Conservation (phyloP, 1,284 basidiomycete genomes). For the Trichosporon coremiiforme region DNA sequence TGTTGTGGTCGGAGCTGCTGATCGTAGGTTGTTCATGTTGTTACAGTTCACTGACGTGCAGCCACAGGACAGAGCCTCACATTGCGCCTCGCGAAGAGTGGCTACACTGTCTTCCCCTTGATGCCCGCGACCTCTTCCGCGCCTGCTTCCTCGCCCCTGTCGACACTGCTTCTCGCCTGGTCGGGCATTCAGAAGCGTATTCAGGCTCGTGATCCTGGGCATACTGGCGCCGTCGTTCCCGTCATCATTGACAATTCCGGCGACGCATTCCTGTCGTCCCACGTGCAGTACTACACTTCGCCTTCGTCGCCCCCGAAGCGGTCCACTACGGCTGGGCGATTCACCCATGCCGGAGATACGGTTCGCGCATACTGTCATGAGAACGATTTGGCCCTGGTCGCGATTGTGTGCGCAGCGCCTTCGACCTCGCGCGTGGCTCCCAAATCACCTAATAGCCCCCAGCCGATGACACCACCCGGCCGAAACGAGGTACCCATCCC, state of each 20-base stretch:
- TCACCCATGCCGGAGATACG: slow-evolving; percentile 48
- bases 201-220: slow-evolving; percentile 36
- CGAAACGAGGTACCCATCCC: slow-evolving; percentile 19
- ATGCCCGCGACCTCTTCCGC: slow-evolving; percentile 34
- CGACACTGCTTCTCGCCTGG: slow-evolving; percentile 47
- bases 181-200: slow-evolving; percentile 47
- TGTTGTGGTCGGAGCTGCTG: slow-evolving; percentile 46
- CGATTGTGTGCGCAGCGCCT: slow-evolving; percentile 40
- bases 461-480: slow-evolving; percentile 8
- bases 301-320: slow-evolving; percentile 30
- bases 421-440: slow-evolving; percentile 7
- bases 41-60: slow-evolving; percentile 28
- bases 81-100: slow-evolving; percentile 47
- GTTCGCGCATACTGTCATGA: slow-evolving; percentile 50
- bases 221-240: slow-evolving; percentile 48
- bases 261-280: slow-evolving; percentile 25
- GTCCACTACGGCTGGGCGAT: slow-evolving; percentile 28
- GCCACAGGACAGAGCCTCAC: slow-evolving; percentile 48
- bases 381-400: slow-evolving; percentile 40
- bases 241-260: slow-evolving; percentile 47
- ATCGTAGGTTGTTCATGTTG: slow-evolving; percentile 40
- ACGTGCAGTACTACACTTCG: slow-evolving; percentile 19
- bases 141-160: slow-evolving; percentile 37
- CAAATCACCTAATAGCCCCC: background rate
- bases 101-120: slow-evolving; percentile 53